Base-by-base conservation (phyloP, 176 grass and related monocot species). In the Saccharum spontaneum region DNA sequence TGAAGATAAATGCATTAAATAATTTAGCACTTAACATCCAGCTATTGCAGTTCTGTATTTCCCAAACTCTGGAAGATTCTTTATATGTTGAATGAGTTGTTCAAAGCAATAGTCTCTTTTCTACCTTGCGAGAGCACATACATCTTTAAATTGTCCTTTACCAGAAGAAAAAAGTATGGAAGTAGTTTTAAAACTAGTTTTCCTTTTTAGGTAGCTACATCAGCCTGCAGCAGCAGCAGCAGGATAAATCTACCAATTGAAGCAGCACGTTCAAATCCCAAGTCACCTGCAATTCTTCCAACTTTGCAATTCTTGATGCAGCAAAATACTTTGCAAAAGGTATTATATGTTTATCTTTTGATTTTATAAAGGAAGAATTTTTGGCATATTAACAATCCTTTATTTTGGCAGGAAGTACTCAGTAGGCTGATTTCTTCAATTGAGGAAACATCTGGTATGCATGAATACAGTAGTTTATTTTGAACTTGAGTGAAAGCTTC, bases 241-340 rank as follows among this genome's bases (percentile, higher is more conserved):
- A 90, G 82, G 78, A 40, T 82, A 82, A 85, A 79, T 85, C 69
- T 62, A 78, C 57, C 80, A 70, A 77, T 63, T 73, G 88, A 87
- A 71, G 66, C 84, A 83, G 80, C 75, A 74, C 68, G 34, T 75
- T 67, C 75, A 67, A 68, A 77, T 70, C 39, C 73, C 26, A 81
- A 86, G 63, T 34, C 67, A 67, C 62, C 81, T 16, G 43, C 86
- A 82, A 66, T 96, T 89, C 82, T 99, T 77, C 79, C 94, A 50
- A 81, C 88, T 46, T 86, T 99, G 61, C 90, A 92, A 75, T 99
- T 96, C 77, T 86, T 96, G 88, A 65, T 95, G 93, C 91, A 96
- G 83, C 97, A 99, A 92, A 99, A 95, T 92, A 68, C 61, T 52
- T 61, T 94, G 89, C 97, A 99, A 70, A 96, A 96, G 94, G 93